Evolutionary conservation across 2,329 filamentous ascomycete genomes (phyloP).

Genomic region (Aspergillus caelatus): DNA sequence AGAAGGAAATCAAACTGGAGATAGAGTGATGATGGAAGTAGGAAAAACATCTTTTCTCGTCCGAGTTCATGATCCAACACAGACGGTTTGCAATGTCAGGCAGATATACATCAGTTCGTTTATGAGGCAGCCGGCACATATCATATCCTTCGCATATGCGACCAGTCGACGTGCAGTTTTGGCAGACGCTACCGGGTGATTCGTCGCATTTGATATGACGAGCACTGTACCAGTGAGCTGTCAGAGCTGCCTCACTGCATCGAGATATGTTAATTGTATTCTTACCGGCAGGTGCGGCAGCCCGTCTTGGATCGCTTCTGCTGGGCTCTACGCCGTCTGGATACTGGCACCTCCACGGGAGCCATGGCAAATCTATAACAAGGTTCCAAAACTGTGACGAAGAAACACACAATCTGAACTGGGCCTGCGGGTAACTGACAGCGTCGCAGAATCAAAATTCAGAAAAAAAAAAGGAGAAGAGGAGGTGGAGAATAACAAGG

Average conservation of each 20-base stretch:
- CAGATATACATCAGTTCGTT: neutral
- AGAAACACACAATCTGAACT: neutral
- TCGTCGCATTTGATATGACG: constrained; percentile 1
- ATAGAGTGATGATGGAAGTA: constrained; percentile 7
- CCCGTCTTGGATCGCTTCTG: neutral
- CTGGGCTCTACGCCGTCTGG: neutral
- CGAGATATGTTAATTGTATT: neutral
- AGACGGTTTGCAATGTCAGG: neutral
- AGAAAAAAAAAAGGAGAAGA: neutral
- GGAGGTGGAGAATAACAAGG: neutral
- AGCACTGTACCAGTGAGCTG: neutral
- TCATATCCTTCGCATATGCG: constrained; percentile 5
- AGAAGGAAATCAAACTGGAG: neutral
- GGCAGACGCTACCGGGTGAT: neutral
- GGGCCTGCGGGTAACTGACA: neutral
- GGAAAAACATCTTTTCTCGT: constrained; percentile 7
- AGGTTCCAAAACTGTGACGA: neutral
- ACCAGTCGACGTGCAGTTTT: constrained; percentile 8
- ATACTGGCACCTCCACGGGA: neutral
- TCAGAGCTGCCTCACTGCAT: neutral
- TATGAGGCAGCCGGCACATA: neutral
- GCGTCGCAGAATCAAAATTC: neutral
- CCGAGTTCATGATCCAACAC: neutral
- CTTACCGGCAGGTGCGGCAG: neutral
- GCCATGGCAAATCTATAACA: neutral